Evolutionary conservation across 1,284 basidiomycete species (phyloP).

Genomic region (Tremellales sp.): DNA sequence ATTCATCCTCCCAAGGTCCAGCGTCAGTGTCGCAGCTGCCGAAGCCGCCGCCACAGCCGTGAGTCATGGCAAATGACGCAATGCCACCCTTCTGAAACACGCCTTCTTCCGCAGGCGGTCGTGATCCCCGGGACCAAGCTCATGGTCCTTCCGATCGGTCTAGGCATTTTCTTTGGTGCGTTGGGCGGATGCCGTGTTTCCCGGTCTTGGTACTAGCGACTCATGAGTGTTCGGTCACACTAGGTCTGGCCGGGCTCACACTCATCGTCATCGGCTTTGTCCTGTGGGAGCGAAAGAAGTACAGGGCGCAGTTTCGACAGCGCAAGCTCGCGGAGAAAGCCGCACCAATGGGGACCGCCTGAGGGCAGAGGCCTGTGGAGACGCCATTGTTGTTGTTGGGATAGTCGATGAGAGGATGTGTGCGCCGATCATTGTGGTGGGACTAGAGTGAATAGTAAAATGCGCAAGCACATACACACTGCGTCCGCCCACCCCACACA

Average conservation of each 20-base stretch:
- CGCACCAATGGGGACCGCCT: slow-evolving; percentile 11
- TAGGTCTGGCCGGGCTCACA: slow-evolving; percentile 22
- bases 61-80: no score
- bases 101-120: slow-evolving; percentile 15
- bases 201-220: not conserved
- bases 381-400: no score
- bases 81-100: no score
- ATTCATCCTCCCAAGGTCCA: no score
- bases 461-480: not conserved
- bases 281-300: slow-evolving; percentile 24
- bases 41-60: not conserved
- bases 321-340: slow-evolving; percentile 23
- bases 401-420: no score
- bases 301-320: slow-evolving; percentile 19
- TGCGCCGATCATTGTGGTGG: no score
- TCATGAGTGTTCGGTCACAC: not conserved
- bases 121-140: slow-evolving; percentile 24
- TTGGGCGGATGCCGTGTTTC: not conserved
- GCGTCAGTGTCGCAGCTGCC: no score
- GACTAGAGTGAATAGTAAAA: not conserved
- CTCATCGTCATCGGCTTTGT: slow-evolving; percentile 25
- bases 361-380: no score
- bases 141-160: slow-evolving; percentile 29
- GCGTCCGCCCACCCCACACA: not conserved
- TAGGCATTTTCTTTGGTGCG: slow-evolving; percentile 29